Percentiles rank a stretch among this genome's conserved stretches.
Evolutionary conservation across 2,329 filamentous ascomycete species (phyloP).

Genomic region (Phaeosphaeriaceae sp.): DNA sequence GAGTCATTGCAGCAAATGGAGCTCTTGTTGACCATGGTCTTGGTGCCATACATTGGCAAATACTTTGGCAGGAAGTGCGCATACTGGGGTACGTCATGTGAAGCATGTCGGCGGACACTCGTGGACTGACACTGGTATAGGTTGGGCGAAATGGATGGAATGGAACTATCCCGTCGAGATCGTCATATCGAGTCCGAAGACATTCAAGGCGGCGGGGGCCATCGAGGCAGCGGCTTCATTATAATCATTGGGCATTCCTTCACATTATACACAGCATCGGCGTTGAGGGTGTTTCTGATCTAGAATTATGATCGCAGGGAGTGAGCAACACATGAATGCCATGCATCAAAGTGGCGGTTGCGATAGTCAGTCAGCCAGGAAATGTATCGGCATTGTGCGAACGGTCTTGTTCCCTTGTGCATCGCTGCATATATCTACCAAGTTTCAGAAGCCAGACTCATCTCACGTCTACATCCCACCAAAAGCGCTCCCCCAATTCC

Average conservation of each 20-base stretch:
- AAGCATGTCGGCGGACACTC: not conserved
- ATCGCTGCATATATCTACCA: not conserved
- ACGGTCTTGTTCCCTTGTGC: not conserved
- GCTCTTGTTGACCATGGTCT: conserved; percentile 88
- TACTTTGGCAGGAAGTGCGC: conserved; percentile 94
- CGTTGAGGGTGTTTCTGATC: not conserved
- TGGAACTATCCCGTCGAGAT: conserved; percentile 90
- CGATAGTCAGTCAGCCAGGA: too few relatives aligned
- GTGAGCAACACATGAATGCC: not conserved
- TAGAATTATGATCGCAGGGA: not conserved
- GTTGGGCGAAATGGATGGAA: conserved; percentile 92
- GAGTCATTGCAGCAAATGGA: conserved; percentile 93
- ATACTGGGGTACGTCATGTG: conserved; percentile 80
- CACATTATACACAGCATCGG: conserved; percentile 1
- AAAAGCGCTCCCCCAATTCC: not conserved
- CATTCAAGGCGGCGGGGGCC: conserved; percentile 56
- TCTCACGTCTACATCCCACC: not conserved
- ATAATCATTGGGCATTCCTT: conserved; percentile 20
- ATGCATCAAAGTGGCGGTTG: not conserved
- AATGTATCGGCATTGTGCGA: too few relatives aligned
- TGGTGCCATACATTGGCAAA: conserved; percentile 93
- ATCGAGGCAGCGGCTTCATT: conserved; percentile 56
- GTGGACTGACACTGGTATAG: conserved; percentile 55
- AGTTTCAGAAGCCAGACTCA: not conserved
- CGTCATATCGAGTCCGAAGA: conserved; percentile 53